phyloP scores from a whole-genome alignment of 305 asterid genomes.

The Solanum aculeatissimum region DNA sequence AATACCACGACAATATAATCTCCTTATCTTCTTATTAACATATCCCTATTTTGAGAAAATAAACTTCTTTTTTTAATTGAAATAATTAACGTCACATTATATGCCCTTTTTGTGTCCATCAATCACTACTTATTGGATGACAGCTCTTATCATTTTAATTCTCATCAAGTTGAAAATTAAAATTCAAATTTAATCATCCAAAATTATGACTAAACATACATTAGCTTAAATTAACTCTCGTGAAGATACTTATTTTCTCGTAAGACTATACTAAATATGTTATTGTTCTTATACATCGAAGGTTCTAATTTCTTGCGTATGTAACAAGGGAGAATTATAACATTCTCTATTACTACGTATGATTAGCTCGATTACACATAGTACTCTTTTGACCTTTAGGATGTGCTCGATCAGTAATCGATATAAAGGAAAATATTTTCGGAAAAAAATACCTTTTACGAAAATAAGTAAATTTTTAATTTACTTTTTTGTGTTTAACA shows the following conservation, averaged over 20 bases:
- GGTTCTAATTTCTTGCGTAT: not conserved
- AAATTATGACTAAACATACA: not conserved
- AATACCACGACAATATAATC: conserved; percentile 15
- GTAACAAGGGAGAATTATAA: not conserved
- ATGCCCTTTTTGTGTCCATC: not conserved
- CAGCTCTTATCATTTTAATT: not conserved
- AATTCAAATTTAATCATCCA: not conserved
- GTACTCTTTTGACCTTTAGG: not conserved
- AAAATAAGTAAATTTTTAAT: not conserved
- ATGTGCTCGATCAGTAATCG: not conserved
- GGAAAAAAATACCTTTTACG: not conserved
- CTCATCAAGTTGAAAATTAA: too few species aligned
- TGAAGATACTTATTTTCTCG: not conserved
- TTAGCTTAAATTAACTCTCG: not conserved
- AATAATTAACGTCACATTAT: not conserved
- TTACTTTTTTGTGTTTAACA: not conserved
- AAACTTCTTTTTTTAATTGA: not conserved
- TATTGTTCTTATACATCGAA: not conserved
- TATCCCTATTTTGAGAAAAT: not conserved
- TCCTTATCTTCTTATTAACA: conserved; percentile 15
- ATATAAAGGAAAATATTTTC: not conserved
- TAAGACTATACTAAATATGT: not conserved
- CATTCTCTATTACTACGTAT: too few species aligned
- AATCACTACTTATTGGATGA: not conserved
- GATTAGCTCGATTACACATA: not conserved